Conservation (phyloP, 495 filamentous ascomycete genomes). For the Penicillium coffeae region DNA sequence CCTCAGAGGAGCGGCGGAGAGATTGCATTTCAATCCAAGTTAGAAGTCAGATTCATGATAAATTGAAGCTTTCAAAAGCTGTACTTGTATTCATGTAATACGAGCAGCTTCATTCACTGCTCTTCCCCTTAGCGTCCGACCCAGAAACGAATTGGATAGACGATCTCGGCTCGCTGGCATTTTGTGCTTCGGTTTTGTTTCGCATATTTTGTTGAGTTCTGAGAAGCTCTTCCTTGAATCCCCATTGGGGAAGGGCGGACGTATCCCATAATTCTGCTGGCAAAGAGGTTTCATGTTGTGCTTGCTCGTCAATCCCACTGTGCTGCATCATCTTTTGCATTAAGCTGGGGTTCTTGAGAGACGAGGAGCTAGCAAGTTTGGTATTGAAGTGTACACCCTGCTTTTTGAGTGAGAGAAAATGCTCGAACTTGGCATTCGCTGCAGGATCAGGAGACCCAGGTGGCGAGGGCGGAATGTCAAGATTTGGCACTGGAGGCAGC, state of each 20-base stretch:
- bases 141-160: constrained; percentile 74
- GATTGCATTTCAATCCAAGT: too few relatives aligned
- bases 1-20: too few relatives aligned
- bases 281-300: constrained; percentile 76
- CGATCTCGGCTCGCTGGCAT: constrained; percentile 49
- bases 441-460: constrained; percentile 64
- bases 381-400: constrained; percentile 89
- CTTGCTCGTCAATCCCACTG: constrained; percentile 62
- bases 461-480: constrained; percentile 81
- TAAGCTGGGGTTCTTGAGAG: constrained; percentile 77
- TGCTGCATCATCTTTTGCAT: constrained; percentile 76
- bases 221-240: constrained; percentile 69
- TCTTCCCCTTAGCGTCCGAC: constrained; percentile 6
- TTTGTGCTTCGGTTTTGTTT: constrained; percentile 58
- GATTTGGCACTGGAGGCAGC: constrained; percentile 72
- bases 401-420: constrained; percentile 81
- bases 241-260: constrained; percentile 59
- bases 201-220: constrained; percentile 59
- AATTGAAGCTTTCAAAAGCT: too few relatives aligned
- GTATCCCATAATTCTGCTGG: constrained; percentile 65
- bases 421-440: constrained; percentile 70
- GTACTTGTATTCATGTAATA: too few relatives aligned
- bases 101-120: constrained; percentile 8
- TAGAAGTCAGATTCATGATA: too few relatives aligned
- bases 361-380: constrained; percentile 64